These are phyloP conservation scores for Phoma sp. DNA, from an alignment of 2,329 filamentous ascomycete species.

Conservation along the genomic window DNA sequence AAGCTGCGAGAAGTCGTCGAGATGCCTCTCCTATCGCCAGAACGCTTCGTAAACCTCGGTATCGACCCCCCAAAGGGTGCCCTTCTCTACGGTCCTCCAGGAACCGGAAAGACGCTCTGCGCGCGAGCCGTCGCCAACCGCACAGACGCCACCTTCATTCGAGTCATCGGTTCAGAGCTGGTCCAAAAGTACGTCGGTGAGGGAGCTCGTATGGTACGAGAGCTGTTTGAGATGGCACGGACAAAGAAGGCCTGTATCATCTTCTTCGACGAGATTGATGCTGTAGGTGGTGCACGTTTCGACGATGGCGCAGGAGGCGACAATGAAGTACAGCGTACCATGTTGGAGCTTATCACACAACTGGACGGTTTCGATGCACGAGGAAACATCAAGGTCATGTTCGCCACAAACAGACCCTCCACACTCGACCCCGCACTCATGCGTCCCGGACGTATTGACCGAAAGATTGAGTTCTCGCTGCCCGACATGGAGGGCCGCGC, in stretches of 20 bases:
- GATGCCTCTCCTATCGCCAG: constrained; percentile 94
- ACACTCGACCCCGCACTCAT: constrained; percentile 96
- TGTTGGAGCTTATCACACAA: constrained; percentile 97
- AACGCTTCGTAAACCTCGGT: constrained; percentile 97
- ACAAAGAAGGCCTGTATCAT: constrained; percentile 99
- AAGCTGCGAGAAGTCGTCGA: constrained; percentile 98
- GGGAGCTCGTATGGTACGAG: constrained; percentile 96
- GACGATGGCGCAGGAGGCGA: constrained; percentile 96
- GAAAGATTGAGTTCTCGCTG: constrained; percentile 98
- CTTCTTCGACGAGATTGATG: constrained; percentile 99
- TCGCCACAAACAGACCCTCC: constrained; percentile 94
- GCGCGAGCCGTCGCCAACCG: constrained; percentile 96
- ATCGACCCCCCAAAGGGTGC: constrained; percentile 99
- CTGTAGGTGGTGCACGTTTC: constrained; percentile 93
- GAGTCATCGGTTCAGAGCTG: constrained; percentile 96
- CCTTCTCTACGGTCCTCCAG: constrained; percentile 92
- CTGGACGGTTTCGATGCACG: constrained; percentile 94
- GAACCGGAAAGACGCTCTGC: constrained; percentile 99
- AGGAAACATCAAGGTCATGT: constrained; percentile 99
- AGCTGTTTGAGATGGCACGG: constrained; percentile 98
- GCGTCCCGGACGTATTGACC: constrained; percentile 95
- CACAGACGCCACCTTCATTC: constrained; percentile 98
- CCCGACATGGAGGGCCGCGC: constrained; percentile 96
- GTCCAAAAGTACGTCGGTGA: constrained; percentile 99
- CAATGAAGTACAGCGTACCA: constrained; percentile 97